A percentile compares a stretch with the other conserved stretches of the same genome.
Conservation (phyloP, 176 grass and related monocot genomes). For the Themeda triandra region DNA sequence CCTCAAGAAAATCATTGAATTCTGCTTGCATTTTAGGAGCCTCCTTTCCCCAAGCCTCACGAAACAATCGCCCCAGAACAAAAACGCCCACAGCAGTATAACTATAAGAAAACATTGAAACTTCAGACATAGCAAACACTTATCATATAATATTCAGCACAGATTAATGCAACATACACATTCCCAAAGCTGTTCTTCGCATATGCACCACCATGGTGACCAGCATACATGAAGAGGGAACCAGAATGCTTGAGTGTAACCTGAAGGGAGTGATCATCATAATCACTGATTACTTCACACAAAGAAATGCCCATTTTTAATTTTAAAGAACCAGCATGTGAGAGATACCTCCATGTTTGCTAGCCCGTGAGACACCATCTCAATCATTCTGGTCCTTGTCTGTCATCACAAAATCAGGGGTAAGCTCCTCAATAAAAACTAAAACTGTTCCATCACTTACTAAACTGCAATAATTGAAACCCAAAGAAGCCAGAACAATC, state of each 20-base stretch:
- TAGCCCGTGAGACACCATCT: conserved; percentile 78
- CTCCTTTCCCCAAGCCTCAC: conserved; percentile 83
- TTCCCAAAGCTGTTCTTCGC: conserved; percentile 98
- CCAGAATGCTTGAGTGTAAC: conserved; percentile 94
- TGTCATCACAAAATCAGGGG: conserved; percentile 28
- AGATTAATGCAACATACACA: conserved; percentile 47
- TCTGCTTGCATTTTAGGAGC: conserved; percentile 83
- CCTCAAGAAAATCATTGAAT: conserved; percentile 88
- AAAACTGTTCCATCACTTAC: conserved; percentile 1
- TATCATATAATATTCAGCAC: conserved; percentile 13
- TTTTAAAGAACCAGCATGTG: background rate
- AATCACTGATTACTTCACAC: background rate
- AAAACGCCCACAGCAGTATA: conserved; percentile 93
- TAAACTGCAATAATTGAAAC: conserved; percentile 4
- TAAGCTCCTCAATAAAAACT: background rate
- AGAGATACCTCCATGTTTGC: conserved; percentile 83
- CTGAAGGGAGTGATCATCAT: conserved; percentile 23
- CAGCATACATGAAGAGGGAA: conserved; percentile 98
- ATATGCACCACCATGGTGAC: conserved; percentile 84
- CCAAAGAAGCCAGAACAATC: background rate
- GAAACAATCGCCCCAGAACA: conserved; percentile 78
- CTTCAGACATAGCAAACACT: conserved; percentile 29
- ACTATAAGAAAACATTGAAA: conserved; percentile 41
- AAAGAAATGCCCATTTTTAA: background rate
- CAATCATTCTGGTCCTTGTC: conserved; percentile 81